These are phyloP conservation scores for Coprinopsis cinerea DNA, from an alignment of 768 basidiomycete genomes.

Conservation along the genomic window DNA sequence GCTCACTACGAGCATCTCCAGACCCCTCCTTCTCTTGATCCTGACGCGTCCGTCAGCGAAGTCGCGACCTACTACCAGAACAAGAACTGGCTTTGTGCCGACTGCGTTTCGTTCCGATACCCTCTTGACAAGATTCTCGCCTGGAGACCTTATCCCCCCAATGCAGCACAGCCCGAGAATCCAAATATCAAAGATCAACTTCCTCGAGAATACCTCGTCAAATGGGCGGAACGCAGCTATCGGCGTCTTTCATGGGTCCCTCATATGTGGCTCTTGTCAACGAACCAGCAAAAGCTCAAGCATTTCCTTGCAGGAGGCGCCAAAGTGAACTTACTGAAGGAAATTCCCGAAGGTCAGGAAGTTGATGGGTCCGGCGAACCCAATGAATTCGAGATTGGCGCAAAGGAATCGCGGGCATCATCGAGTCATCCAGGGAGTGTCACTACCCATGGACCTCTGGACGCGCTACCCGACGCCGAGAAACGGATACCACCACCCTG, in stretches of 20 bases:
- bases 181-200: constrained; percentile 52
- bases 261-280: constrained; percentile 82
- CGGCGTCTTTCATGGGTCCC: constrained; percentile 83
- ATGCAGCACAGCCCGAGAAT: constrained; percentile 51
- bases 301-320: constrained; percentile 70
- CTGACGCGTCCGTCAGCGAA: constrained; percentile 29
- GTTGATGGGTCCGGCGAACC: constrained; percentile 24
- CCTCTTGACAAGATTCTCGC: constrained; percentile 81
- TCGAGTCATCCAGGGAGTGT: constrained; percentile 26
- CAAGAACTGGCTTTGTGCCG: constrained; percentile 62
- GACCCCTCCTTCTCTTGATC: constrained; percentile 32
- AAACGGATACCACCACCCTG: constrained; percentile 69
- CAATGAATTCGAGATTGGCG: constrained; percentile 27
- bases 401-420: constrained; percentile 32
- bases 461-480: constrained; percentile 64
- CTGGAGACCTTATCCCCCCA: constrained; percentile 78
- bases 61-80: constrained; percentile 61
- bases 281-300: constrained; percentile 60
- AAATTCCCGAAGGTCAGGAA: constrained; percentile 30
- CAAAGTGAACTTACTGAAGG: constrained; percentile 57
- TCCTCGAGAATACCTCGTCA: constrained; percentile 90
- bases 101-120: constrained; percentile 70
- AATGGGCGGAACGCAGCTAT: constrained; percentile 80
- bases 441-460: constrained; percentile 22
- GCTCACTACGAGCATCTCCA: constrained; percentile 78